phyloP scores from a whole-genome alignment of 768 basidiomycete genomes.

The Kwoniella europaea region DNA sequence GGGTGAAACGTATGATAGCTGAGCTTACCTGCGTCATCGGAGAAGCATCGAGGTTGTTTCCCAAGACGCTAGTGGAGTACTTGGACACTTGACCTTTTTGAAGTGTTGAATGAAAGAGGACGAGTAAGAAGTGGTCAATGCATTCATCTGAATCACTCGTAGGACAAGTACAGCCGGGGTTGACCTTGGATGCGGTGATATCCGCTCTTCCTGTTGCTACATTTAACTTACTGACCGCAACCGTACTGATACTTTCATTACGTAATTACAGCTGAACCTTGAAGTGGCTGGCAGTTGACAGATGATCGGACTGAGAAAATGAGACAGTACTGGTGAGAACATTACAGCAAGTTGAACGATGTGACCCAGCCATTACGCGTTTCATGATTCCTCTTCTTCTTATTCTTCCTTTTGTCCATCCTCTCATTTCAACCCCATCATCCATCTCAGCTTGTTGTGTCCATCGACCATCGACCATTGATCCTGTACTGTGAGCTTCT shows the following conservation, averaged over 20 bases:
- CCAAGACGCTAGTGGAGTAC: too few species aligned
- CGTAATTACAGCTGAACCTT: not conserved
- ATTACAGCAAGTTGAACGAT: slow-evolving; percentile 7
- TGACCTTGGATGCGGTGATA: not conserved
- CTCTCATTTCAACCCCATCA: slow-evolving; percentile 1
- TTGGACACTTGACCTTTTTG: too few species aligned
- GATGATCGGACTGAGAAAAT: slow-evolving; percentile 11
- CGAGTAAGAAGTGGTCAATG: too few species aligned
- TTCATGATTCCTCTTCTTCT: slow-evolving; percentile 11
- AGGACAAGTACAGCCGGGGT: too few species aligned
- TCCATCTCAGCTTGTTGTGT: not conserved
- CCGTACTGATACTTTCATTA: too few species aligned
- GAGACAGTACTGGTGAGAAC: not conserved
- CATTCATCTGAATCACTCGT: too few species aligned
- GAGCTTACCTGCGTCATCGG: not conserved
- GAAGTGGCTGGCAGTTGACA: slow-evolving; percentile 15
- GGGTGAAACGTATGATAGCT: too few species aligned
- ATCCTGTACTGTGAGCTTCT: slow-evolving; percentile 3
- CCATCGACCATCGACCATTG: not conserved
- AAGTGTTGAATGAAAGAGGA: too few species aligned
- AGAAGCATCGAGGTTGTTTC: too few species aligned
- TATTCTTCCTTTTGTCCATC: not conserved
- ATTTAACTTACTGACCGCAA: too few species aligned
- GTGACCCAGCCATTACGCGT: slow-evolving; percentile 3
- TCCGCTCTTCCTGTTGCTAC: not conserved